Evolutionary conservation across 2,329 filamentous ascomycete genomes (phyloP), one percentile per base, ranked within the genome.

Genomic region (Claviceps africana): DNA sequence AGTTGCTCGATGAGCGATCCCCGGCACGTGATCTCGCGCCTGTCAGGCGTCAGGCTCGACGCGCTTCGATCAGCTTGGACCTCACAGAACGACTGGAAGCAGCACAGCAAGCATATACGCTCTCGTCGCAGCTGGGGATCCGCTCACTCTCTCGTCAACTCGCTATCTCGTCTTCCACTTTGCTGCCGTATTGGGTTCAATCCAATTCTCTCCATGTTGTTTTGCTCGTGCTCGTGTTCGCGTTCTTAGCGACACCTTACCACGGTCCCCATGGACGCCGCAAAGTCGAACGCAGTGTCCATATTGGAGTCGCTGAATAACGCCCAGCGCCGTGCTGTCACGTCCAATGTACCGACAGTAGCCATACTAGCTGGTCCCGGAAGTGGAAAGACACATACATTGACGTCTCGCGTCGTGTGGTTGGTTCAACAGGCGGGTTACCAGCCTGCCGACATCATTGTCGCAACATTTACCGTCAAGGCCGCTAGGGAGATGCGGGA

Each of bases 401-500:
- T 98, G 51, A 95, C 90, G 0, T 88, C 90, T 45, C 85, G 93
- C 56, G 88, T 96, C 53, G 90, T 90, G 60, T 94, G 91, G 75
- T 80, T 96, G 31, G 78, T 96, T 51, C 79, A 83, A 49, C 75
- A 85, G 60, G 72, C 80, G 59, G 80, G 83, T 43, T 79, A 88
- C 59, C 78, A 81, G 53, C 91, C 91, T 61, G 82, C 86, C 70
- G 88, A 96, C 70, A 82, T 97, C 61, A 83, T 98, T 54, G 91
- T 96, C 54, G 93, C 91, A 56, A 97, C 91, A 0, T 98, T 98
- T 64, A 98, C 93, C 2, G 89, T 95, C 65, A 97, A 97, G 67
- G 90, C 93, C 1, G 88, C 90, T 19, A 79, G 74, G 19, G 91
- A 97, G 71, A 98, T 98, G 91, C 88, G 89, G 61, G 82, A 88